These are phyloP conservation scores for Trichoderma orchidacearum DNA, from an alignment of 495 filamentous ascomycete genomes.

Conservation along the genomic window DNA sequence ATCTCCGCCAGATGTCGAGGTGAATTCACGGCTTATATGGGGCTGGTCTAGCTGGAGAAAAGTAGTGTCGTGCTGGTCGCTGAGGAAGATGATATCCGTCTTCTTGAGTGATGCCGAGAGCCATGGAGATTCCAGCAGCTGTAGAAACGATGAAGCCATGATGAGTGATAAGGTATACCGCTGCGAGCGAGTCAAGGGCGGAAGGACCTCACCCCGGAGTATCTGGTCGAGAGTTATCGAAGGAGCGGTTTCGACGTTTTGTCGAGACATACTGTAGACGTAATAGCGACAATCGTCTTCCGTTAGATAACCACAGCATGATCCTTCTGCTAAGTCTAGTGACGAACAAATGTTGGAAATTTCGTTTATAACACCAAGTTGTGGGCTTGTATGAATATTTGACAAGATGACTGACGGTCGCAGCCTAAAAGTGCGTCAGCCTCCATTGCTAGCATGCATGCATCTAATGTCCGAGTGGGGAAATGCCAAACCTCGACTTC, in stretches of 20 bases:
- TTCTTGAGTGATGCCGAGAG: constrained; percentile 2
- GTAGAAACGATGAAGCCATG: constrained; percentile 11
- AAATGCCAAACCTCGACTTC: neutral
- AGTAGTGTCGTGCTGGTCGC: neutral
- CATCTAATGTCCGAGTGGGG: neutral
- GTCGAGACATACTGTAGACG: constrained; percentile 5
- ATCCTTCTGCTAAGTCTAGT: neutral
- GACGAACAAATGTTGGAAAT: neutral
- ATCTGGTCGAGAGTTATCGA: constrained; percentile 8
- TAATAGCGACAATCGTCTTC: constrained; percentile 5
- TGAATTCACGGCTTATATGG: constrained; percentile 18
- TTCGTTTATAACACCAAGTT: neutral
- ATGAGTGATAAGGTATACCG: constrained; percentile 5
- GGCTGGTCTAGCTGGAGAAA: neutral
- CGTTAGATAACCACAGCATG: constrained; percentile 6
- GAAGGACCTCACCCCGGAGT: constrained; percentile 1
- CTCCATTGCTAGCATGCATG: too few relatives aligned
- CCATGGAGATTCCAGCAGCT: constrained; percentile 10
- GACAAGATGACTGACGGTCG: neutral
- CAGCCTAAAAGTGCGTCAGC: neutral
- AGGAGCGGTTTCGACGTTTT: neutral
- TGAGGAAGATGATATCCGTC: constrained; percentile 9
- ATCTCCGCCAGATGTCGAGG: constrained; percentile 30
- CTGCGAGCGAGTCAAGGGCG: constrained; percentile 3
- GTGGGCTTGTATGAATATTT: neutral